Evolutionary conservation across 1,139 yeast species (phyloP).

Genomic region (Blastobotrys buckinghamii): DNA sequence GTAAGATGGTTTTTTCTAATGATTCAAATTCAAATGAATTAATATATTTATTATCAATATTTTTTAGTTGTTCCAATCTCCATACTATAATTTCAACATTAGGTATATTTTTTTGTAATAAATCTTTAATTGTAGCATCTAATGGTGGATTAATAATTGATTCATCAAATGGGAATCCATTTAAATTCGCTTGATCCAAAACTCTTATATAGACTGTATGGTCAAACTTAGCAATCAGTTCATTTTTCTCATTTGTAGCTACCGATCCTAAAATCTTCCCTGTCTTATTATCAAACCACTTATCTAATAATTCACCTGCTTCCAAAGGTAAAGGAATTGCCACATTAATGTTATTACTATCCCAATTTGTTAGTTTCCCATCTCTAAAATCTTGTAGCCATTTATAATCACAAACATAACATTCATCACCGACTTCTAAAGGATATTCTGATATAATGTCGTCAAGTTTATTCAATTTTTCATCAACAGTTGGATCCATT

Average conservation of each 20-base stretch:
- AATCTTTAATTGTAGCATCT: background rate
- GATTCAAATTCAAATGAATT: background rate
- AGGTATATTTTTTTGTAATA: conserved; percentile 1
- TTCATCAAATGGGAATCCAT: background rate
- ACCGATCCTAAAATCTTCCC: no score
- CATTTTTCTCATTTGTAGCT: background rate
- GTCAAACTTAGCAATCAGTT: background rate
- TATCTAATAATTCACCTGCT: conserved; percentile 5
- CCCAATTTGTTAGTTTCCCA: background rate
- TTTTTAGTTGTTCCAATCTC: background rate
- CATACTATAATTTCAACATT: conserved; percentile 4
- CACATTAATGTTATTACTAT: background rate
- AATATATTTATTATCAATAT: background rate
- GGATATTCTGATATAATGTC: background rate
- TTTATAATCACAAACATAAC: background rate
- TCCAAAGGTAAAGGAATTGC: conserved; percentile 1
- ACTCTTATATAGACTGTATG: conserved; percentile 5
- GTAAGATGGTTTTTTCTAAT: background rate
- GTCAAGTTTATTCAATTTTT: background rate
- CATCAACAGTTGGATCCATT: background rate
- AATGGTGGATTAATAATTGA: background rate
- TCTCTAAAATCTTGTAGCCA: conserved; percentile 1
- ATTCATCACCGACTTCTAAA: conserved; percentile 1
- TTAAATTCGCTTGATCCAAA: conserved; percentile 1
- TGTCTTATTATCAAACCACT: no score